These are phyloP conservation scores for Yarrowia galli DNA, from an alignment of 1,139 yeast genomes.

Conservation along the genomic window DNA sequence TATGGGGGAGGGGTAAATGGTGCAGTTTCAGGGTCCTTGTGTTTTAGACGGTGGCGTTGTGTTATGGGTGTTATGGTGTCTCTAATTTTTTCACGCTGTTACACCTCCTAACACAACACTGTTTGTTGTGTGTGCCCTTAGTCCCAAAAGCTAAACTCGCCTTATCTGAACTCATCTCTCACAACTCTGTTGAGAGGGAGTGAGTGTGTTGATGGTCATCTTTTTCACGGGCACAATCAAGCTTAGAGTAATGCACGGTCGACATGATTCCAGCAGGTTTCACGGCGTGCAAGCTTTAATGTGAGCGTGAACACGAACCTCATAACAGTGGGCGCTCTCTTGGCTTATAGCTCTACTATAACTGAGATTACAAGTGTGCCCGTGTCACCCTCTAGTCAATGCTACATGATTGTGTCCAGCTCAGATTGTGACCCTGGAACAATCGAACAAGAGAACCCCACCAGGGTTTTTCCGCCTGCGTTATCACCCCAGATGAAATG, in stretches of 20 bases:
- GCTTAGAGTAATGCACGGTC: conserved; percentile 23
- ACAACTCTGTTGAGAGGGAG: neutral
- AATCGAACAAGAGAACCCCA: neutral
- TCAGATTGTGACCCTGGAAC: neutral
- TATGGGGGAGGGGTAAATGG: conserved; percentile 8
- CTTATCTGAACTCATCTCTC: conserved; percentile 15
- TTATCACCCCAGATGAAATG: neutral
- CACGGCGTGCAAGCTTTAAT: neutral
- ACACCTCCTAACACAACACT: neutral
- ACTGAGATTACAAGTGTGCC: neutral
- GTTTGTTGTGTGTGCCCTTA: conserved; percentile 1
- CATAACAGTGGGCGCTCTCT: too few species aligned
- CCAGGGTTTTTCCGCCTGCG: neutral
- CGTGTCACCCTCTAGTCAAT: neutral
- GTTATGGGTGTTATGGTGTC: neutral
- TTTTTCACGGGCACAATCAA: conserved; percentile 16
- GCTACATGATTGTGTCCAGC: neutral
- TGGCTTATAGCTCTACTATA: too few species aligned
- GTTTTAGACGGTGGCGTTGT: neutral
- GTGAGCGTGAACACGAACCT: neutral
- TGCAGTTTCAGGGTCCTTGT: conserved; percentile 22
- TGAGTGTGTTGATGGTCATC: neutral
- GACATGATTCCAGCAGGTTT: conserved; percentile 2
- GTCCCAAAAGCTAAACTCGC: neutral
- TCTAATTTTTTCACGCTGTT: conserved; percentile 2